phyloP scores from a whole-genome alignment of 805 yeast species.

The Suhomyces faveliae region DNA sequence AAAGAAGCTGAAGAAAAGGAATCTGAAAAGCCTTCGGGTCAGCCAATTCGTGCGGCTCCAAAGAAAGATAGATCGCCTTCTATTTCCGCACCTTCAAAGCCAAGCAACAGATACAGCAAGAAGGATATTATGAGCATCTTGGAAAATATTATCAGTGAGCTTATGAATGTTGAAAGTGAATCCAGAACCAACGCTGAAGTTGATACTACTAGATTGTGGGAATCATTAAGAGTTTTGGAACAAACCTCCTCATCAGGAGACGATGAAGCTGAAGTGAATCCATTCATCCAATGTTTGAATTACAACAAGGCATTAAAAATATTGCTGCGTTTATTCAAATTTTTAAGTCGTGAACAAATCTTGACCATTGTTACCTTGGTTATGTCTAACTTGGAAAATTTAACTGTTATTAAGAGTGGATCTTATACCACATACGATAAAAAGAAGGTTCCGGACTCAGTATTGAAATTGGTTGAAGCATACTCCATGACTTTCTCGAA shows the following conservation, averaged over 20 bases:
- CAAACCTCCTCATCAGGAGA: constrained; percentile 53
- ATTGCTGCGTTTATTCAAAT: constrained; percentile 84
- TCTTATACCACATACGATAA: constrained; percentile 64
- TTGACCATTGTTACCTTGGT: constrained; percentile 73
- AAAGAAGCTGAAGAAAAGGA: constrained; percentile 22
- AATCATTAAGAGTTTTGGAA: constrained; percentile 70
- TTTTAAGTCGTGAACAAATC: constrained; percentile 72
- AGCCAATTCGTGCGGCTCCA: constrained; percentile 5
- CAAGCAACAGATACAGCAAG: constrained; percentile 34
- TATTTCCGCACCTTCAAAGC: constrained; percentile 32
- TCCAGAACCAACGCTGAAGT: constrained; percentile 35
- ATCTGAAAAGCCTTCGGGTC: constrained; percentile 13
- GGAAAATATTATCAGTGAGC: constrained; percentile 75
- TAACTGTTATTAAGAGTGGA: constrained; percentile 75
- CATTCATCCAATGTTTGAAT: constrained; percentile 78
- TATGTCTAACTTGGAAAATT: constrained; percentile 74
- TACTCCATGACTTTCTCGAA: constrained; percentile 82
- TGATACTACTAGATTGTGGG: constrained; percentile 60
- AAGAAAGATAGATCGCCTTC: constrained; percentile 31
- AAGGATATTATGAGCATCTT: constrained; percentile 58
- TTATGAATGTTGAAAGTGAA: constrained; percentile 74
- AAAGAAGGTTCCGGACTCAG: constrained; percentile 52
- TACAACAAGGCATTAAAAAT: constrained; percentile 87
- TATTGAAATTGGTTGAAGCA: constrained; percentile 63
- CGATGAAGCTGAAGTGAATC: constrained; percentile 53